A percentile compares a stretch with the other conserved stretches of the same genome.
Evolutionary conservation across 192 early-diverging fungal species (phyloP).

Genomic region (Dissophora ornata): DNA sequence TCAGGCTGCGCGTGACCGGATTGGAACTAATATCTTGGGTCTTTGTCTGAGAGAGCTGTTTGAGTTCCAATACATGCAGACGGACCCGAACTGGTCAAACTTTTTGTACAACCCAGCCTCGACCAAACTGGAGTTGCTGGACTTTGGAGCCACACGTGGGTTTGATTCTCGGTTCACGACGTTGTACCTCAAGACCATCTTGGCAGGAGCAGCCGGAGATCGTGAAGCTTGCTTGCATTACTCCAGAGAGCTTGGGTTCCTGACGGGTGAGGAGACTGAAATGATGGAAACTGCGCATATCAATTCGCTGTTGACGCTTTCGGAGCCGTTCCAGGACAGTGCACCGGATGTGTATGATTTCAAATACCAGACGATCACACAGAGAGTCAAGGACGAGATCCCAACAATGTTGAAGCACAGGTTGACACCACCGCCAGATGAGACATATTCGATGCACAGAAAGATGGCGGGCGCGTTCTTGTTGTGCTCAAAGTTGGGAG

Average conservation of each 20-base stretch:
- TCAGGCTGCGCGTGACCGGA: slow-evolving; percentile 57
- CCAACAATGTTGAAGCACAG: slow-evolving; percentile 95
- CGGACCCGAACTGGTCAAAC: slow-evolving; percentile 99
- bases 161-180: slow-evolving; percentile 82
- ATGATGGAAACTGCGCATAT: slow-evolving; percentile 81
- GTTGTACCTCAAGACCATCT: slow-evolving; percentile 79
- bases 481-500: slow-evolving; percentile 84
- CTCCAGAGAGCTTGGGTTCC: slow-evolving; percentile 86
- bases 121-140: slow-evolving; percentile 83
- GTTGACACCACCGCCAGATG: slow-evolving; percentile 97
- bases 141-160: slow-evolving; percentile 93
- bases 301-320: slow-evolving; percentile 86
- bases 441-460: slow-evolving; percentile 94
- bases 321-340: slow-evolving; percentile 79
- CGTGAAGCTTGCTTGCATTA: slow-evolving; percentile 79
- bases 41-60: slow-evolving; percentile 93
- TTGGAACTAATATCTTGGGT: slow-evolving; percentile 79
- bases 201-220: slow-evolving; percentile 77
- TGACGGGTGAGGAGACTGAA: slow-evolving; percentile 92
- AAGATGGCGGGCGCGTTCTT: slow-evolving; percentile 95
- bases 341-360: slow-evolving; percentile 80
- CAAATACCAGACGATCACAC: slow-evolving; percentile 83
- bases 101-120: slow-evolving; percentile 85
- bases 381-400: slow-evolving; percentile 85
- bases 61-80: slow-evolving; percentile 97